Evolutionary conservation across 2,329 filamentous ascomycete species (phyloP), one percentile per base, ranked within the genome.

Genomic region (Dactylellina parvicollis): DNA sequence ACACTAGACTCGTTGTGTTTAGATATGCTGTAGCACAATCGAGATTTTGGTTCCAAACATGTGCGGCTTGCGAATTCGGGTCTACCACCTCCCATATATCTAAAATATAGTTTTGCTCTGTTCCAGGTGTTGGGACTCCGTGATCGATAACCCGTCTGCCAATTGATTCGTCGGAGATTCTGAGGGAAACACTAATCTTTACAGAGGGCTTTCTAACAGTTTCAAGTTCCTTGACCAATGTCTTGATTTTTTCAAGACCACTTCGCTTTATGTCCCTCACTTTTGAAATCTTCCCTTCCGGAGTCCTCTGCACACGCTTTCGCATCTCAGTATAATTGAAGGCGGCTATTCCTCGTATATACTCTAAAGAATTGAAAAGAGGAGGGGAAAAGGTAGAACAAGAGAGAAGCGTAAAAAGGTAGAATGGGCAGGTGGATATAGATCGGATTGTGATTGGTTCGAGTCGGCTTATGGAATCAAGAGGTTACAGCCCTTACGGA

Each of bases 231-330:
- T 32, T 26, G 10, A 52, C 2, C 4, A 34, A 52, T 20, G 26
- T 32, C 2, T 32, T 52, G 2, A 32, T 18, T 7, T 32, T 34
- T 4, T 32, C 10, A n/a, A 52, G n/a, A 3, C 28, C 16, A 5
- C 20, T 24, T 32, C 26, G 3, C 14, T 52, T 52, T 32, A 9
- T 7, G 28, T 32, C 14, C 14, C 16, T 52, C 16, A 32, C 16
- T 34, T 52, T 52, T 10, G 47, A 52, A 32, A 52, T 52, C n/a
- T 34, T 52, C 3, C 47, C 47, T 18, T 52, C 28, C n/a, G 47
- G 47, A 9, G 47, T 52, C 47, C 28, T 18, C 26, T 52, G 26
- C 28, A 18, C 47, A 18, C 28, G 24, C 26, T 52, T 34, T 52
- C 4, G 26, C 4, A 34, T 32, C 1, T 18, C 16, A 2, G 16